Percentiles rank a stretch among this genome's conserved stretches.
Evolutionary conservation across 192 early-diverging fungal genomes (phyloP).

Genomic region (Gigaspora rosea): DNA sequence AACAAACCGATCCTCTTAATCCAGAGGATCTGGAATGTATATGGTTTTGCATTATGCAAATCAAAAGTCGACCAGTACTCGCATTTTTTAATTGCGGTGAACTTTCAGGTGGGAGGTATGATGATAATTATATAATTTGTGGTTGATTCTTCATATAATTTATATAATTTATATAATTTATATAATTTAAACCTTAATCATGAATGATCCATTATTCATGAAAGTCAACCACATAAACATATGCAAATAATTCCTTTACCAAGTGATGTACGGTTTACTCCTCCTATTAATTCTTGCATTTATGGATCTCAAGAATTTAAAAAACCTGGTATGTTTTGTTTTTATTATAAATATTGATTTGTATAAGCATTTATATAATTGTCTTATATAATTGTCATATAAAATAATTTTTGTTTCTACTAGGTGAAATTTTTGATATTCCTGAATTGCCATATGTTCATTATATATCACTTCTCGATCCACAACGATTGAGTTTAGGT

Average conservation of each 20-base stretch:
- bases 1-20: constrained; percentile 50
- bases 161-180: too few relatives aligned
- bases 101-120: constrained; percentile 54
- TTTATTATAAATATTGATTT: not conserved
- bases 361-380: not conserved
- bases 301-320: constrained; percentile 37
- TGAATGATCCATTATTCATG: not conserved
- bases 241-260: constrained; percentile 55
- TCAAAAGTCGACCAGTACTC: constrained; percentile 37
- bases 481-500: constrained; percentile 46
- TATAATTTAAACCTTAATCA: not conserved
- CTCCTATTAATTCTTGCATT: constrained; percentile 48
- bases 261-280: not conserved
- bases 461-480: constrained; percentile 38
- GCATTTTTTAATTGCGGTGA: constrained; percentile 63
- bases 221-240: constrained; percentile 62
- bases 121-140: not conserved
- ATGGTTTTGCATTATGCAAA: constrained; percentile 40
- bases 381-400: not conserved
- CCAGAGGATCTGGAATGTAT: constrained; percentile 48
- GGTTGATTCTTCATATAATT: not conserved
- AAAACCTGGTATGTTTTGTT: constrained; percentile 41
- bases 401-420: not conserved
- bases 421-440: constrained; percentile 45
- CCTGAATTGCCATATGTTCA: constrained; percentile 19